Base-by-base conservation (phyloP, 441 rosid genomes). In the Adansonia grandidieri region DNA sequence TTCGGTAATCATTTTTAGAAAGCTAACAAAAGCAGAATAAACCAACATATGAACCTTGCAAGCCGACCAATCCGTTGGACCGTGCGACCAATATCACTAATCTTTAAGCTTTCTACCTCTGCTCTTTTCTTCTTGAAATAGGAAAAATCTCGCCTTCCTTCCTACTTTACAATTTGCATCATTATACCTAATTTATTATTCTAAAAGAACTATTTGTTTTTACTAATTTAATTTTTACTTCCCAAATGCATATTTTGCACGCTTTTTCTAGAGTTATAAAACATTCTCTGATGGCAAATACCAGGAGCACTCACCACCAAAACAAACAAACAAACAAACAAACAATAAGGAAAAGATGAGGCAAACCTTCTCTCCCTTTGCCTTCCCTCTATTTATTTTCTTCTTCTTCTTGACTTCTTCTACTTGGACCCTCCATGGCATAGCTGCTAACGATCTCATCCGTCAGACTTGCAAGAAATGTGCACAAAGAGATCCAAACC, bases 401-500 rank as follows among this genome's bases (percentile, higher is more conserved):
- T 4, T 48, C 45, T 5, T 40, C 57, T 10, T 86, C 84, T 37
- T 37, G 40, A 3, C 40, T 37, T 3, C 40, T 53, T 82, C 76
- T 6, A 80, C 78, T 37, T 37, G 40, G 50, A 11, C 28, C 58
- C 51, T 63, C 81, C 50, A 58, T 22, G 56, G 56, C 74, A 24
- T 65, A 10, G 22, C 67, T 13, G 70, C 81, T 51, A 56, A 50
- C 76, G 57, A 80, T 54, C 78, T 91, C 20, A 76, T 90, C 74
- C 80, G 57, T 7, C 82, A 87, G 56, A 86, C 91, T 9, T 91
- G 96, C 89, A 85, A 45, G 62, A 85, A 82, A 76, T 87, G 87
- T 67, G 75, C 90, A 5, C 67, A 15, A 74, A 84, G 42, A 11
- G 92, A 90, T 44, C 91, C 94, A 4, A 89, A 87, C 82, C 22